Evolutionary conservation across 768 basidiomycete species (phyloP).

Genomic region (Daedalea quercina): DNA sequence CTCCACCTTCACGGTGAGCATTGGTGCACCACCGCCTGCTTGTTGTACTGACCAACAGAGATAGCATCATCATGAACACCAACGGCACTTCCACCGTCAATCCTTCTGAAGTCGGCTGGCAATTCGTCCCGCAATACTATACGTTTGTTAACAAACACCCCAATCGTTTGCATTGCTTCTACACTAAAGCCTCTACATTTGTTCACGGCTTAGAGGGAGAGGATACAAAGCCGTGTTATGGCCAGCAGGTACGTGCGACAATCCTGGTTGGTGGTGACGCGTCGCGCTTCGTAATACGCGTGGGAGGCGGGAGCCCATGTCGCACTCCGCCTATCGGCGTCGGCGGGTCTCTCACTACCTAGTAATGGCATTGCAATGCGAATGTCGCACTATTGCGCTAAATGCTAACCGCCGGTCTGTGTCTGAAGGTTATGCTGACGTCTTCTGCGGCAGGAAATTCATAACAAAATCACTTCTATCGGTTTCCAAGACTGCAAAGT

Average conservation of each 20-base stretch:
- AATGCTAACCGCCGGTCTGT: neutral
- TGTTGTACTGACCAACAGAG: too few relatives aligned
- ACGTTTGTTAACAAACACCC: constrained; percentile 98
- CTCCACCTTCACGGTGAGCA: constrained; percentile 12
- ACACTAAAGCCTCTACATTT: constrained; percentile 96
- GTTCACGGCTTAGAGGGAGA: constrained; percentile 97
- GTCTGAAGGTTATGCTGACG: neutral
- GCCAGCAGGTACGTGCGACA: constrained; percentile 73
- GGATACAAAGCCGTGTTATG: constrained; percentile 81
- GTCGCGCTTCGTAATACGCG: constrained; percentile 1
- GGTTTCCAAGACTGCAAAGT: constrained; percentile 97
- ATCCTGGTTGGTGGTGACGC: constrained; percentile 7
- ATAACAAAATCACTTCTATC: constrained; percentile 91
- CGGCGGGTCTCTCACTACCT: neutral
- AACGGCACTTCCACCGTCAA: constrained; percentile 43
- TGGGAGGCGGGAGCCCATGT: neutral
- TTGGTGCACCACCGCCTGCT: too few relatives aligned
- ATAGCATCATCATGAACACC: constrained; percentile 20
- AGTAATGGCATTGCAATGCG: neutral
- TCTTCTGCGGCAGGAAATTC: constrained; percentile 69
- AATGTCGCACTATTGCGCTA: neutral
- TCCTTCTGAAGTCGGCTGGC: constrained; percentile 97
- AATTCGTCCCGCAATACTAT: constrained; percentile 99
- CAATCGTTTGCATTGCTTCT: constrained; percentile 95
- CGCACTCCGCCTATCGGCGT: neutral